Evolutionary conservation across 192 early-diverging fungal species (phyloP).

Genomic region (Haplosporangium gracile): DNA sequence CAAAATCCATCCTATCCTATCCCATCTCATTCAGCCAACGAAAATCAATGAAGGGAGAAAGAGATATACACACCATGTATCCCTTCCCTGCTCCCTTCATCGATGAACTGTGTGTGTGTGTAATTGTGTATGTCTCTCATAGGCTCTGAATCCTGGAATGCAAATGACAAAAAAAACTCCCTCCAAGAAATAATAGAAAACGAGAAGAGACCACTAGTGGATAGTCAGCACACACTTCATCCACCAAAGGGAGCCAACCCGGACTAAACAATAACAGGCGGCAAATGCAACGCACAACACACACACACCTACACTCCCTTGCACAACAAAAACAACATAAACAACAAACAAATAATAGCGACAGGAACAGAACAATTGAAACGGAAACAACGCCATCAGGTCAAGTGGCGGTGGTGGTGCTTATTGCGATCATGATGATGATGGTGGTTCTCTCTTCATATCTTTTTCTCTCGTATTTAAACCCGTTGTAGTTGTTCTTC

Average conservation of each 20-base stretch:
- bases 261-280: constrained; percentile 1
- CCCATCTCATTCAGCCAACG: neutral
- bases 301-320: neutral
- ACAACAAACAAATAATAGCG: neutral
- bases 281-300: neutral
- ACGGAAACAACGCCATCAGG: neutral
- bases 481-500: neutral
- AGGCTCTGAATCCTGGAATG: constrained; percentile 10
- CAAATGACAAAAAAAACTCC: constrained; percentile 2
- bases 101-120: constrained; percentile 1
- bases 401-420: neutral
- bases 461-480: neutral
- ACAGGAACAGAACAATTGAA: neutral
- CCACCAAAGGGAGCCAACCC: neutral
- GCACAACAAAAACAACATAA: neutral
- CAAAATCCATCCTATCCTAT: neutral
- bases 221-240: neutral
- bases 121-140: neutral
- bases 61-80: neutral
- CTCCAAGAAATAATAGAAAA: neutral
- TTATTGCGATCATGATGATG: neutral
- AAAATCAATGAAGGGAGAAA: too few relatives aligned
- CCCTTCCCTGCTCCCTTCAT: neutral
- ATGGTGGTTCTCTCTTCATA: neutral
- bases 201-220: neutral